These are phyloP conservation scores for Myotisia sp. DNA, from an alignment of 2,329 filamentous ascomycete genomes.

Conservation along the genomic window DNA sequence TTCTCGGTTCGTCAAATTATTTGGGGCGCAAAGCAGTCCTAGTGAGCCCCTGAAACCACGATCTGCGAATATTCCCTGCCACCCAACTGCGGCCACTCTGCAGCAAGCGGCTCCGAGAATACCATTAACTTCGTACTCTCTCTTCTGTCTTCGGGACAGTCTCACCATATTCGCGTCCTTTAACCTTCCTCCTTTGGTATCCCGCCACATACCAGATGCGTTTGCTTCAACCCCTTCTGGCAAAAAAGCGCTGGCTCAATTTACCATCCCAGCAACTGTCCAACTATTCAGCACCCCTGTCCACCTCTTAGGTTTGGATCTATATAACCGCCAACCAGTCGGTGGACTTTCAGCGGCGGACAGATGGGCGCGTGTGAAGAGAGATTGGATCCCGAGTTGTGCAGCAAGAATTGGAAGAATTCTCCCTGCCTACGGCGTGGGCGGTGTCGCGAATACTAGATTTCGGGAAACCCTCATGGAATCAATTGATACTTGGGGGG, in stretches of 20 bases:
- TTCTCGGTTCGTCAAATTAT: constrained; percentile 67
- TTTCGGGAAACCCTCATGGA: constrained; percentile 55
- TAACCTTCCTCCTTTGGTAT: constrained; percentile 70
- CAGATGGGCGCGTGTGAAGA: constrained; percentile 52
- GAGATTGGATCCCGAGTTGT: constrained; percentile 62
- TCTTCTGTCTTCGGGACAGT: constrained; percentile 73
- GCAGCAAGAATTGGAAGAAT: constrained; percentile 69
- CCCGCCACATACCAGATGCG: constrained; percentile 48
- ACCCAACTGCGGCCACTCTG: not conserved
- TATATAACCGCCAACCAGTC: constrained; percentile 56
- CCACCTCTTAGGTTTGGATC: constrained; percentile 69
- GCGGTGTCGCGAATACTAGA: constrained; percentile 70
- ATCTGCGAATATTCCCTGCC: constrained; percentile 1
- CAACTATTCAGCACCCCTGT: constrained; percentile 71
- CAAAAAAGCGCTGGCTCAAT: constrained; percentile 56
- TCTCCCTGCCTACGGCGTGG: constrained; percentile 75
- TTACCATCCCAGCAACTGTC: constrained; percentile 61
- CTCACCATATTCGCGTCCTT: constrained; percentile 85
- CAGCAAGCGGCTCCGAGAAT: constrained; percentile 33
- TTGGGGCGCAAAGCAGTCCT: constrained; percentile 43
- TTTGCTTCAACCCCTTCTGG: constrained; percentile 33
- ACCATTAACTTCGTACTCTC: constrained; percentile 54
- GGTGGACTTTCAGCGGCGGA: constrained; percentile 39
- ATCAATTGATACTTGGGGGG: constrained; percentile 33
- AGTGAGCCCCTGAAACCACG: constrained; percentile 7